phyloP scores from a whole-genome alignment of 2,329 filamentous ascomycete species.

The Dactylellina cionopaga region DNA sequence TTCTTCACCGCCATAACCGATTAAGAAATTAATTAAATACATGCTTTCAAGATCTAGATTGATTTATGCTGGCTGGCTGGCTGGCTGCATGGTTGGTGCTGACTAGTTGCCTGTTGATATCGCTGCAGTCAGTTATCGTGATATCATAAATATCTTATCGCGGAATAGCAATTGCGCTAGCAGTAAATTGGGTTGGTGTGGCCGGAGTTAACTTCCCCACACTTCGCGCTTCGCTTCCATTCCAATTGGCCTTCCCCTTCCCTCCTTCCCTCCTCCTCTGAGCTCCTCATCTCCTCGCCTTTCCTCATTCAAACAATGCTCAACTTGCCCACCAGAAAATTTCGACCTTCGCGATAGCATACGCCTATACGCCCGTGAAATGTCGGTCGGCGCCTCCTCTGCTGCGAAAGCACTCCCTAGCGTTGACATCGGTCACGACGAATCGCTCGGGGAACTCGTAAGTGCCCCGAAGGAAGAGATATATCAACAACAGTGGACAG shows the following conservation, averaged over 20 bases:
- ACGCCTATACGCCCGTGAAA: constrained; percentile 11
- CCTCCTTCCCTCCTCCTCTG: constrained; percentile 14
- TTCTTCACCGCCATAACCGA: too few relatives aligned
- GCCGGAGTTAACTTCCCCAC: constrained; percentile 21
- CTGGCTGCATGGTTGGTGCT: too few relatives aligned
- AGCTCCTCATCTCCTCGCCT: constrained; percentile 6
- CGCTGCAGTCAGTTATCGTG: neutral
- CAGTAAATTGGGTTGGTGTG: neutral
- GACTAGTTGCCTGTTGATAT: neutral
- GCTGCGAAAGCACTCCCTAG: constrained; percentile 15
- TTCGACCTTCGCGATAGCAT: constrained; percentile 45
- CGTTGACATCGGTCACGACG: constrained; percentile 36
- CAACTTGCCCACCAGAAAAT: neutral
- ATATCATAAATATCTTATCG: constrained; percentile 19
- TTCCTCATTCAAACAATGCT: constrained; percentile 1
- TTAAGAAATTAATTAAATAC: too few relatives aligned
- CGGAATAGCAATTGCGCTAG: neutral
- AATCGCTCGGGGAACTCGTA: constrained; percentile 49
- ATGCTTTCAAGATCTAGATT: too few relatives aligned
- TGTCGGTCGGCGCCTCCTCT: constrained; percentile 12
- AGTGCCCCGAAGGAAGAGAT: too few relatives aligned
- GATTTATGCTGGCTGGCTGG: too few relatives aligned
- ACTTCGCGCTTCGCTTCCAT: neutral
- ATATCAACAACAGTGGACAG: too few relatives aligned
- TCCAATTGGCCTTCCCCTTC: constrained; percentile 1